Conservation (phyloP, 352 stramenopile species). For the Phytophthora vignae region DNA sequence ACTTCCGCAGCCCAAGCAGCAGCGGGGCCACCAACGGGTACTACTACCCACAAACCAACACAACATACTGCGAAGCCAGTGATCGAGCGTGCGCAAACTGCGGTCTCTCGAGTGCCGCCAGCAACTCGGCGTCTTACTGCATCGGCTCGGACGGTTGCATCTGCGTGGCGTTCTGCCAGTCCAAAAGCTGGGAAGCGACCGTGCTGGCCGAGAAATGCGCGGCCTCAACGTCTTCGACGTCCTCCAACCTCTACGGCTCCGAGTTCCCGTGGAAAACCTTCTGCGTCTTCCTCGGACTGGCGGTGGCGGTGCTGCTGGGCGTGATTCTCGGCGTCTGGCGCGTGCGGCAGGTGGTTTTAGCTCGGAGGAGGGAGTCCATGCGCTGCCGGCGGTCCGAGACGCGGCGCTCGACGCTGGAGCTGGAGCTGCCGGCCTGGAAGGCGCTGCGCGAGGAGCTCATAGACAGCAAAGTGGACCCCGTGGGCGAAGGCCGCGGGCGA, state of each 20-base stretch:
- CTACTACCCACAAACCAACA: constrained; percentile 62
- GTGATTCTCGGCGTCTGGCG: constrained; percentile 27
- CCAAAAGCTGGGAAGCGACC: constrained; percentile 25
- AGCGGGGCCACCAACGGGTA: constrained; percentile 22
- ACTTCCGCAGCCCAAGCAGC: constrained; percentile 36
- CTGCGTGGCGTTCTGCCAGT: constrained; percentile 51
- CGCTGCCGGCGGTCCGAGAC: constrained; percentile 8
- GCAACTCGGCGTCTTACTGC: constrained; percentile 39
- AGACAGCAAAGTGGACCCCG: constrained; percentile 29
- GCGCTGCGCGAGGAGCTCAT: constrained; percentile 42
- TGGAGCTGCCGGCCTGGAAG: constrained; percentile 44
- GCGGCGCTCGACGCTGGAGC: constrained; percentile 16
- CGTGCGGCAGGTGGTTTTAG: constrained; percentile 19
- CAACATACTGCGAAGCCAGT: constrained; percentile 50
- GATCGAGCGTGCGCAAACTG: constrained; percentile 41
- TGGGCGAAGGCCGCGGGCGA: constrained; percentile 25
- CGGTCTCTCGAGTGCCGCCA: constrained; percentile 3
- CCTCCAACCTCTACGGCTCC: constrained; percentile 2
- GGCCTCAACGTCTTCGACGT: neutral
- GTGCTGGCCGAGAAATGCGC: constrained; percentile 28
- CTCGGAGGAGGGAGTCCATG: constrained; percentile 12
- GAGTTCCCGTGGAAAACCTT: constrained; percentile 35
- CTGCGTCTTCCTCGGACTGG: constrained; percentile 23
- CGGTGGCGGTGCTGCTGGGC: constrained; percentile 16
- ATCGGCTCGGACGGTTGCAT: constrained; percentile 42